Conservation (phyloP, 495 filamentous ascomycete genomes). For the Aspergillus bridgeri region DNA sequence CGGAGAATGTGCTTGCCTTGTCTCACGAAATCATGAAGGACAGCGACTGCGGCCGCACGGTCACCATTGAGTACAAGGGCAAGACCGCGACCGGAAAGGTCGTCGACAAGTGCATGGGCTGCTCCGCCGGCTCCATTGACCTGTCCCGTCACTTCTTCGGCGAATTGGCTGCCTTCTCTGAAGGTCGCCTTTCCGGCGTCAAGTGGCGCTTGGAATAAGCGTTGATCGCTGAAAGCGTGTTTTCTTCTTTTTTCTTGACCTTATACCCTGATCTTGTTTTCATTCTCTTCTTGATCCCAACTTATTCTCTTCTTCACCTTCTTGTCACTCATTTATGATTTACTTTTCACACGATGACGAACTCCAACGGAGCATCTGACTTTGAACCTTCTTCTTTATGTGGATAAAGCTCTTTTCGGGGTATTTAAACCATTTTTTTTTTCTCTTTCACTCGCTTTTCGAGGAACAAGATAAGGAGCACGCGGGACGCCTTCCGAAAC, state of each 20-base stretch:
- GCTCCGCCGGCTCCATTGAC: slow-evolving; percentile 45
- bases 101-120: slow-evolving; percentile 76
- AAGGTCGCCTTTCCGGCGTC: slow-evolving; percentile 32
- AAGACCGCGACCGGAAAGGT: slow-evolving; percentile 54
- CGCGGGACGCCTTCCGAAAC: slow-evolving; percentile 2
- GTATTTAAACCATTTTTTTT: slow-evolving; percentile 3
- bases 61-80: slow-evolving; percentile 57
- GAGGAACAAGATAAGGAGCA: slow-evolving; percentile 1
- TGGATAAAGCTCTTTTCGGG: slow-evolving; percentile 10
- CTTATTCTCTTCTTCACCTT: not conserved
- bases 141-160: slow-evolving; percentile 44
- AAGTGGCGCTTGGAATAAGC: slow-evolving; percentile 38
- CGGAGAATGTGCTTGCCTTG: slow-evolving; percentile 45
- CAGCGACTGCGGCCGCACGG: slow-evolving; percentile 61
- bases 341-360: not conserved
- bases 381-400: slow-evolving; percentile 1
- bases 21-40: slow-evolving; percentile 53
- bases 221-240: slow-evolving; percentile 19
- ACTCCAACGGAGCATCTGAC: slow-evolving; percentile 1
- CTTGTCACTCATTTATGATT: slow-evolving; percentile 5
- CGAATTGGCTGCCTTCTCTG: slow-evolving; percentile 25
- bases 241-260: not conserved
- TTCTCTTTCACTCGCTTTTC: not conserved
- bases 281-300: slow-evolving; percentile 1
- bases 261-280: not conserved